phyloP scores from a whole-genome alignment of 1,139 yeast genomes.

The Arxiozyma slooffiae region DNA sequence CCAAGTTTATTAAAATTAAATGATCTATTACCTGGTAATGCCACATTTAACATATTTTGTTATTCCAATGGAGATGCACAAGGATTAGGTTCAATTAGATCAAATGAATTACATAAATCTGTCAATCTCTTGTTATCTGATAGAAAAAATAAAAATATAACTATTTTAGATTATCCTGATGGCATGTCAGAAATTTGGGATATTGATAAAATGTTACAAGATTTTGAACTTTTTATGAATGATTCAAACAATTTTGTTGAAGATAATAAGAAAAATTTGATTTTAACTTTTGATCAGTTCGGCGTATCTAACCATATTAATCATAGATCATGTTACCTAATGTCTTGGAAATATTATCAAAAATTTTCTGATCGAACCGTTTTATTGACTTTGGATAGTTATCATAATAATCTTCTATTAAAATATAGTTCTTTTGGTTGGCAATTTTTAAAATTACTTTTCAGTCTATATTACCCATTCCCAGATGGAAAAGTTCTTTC shows the following conservation, averaged over 20 bases:
- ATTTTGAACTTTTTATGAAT: constrained; percentile 29
- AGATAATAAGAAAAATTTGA: constrained; percentile 31
- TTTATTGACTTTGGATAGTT: constrained; percentile 8
- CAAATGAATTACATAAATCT: constrained; percentile 49
- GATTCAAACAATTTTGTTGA: not conserved
- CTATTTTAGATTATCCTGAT: constrained; percentile 44
- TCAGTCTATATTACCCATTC: not conserved
- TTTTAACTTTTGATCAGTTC: constrained; percentile 68
- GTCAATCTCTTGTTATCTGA: constrained; percentile 46
- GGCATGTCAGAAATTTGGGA: constrained; percentile 70
- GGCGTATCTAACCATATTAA: constrained; percentile 87
- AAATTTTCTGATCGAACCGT: constrained; percentile 16
- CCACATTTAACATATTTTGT: constrained; percentile 49
- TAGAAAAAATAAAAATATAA: constrained; percentile 40
- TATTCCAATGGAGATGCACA: constrained; percentile 71
- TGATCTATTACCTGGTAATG: constrained; percentile 6
- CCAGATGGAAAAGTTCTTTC: not conserved
- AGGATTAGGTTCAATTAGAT: constrained; percentile 58
- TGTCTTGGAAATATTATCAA: constrained; percentile 35
- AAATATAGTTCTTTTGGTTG: constrained; percentile 10
- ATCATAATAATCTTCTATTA: constrained; percentile 6
- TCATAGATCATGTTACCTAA: constrained; percentile 59
- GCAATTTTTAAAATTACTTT: constrained; percentile 7
- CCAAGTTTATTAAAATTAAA: constrained; percentile 43
- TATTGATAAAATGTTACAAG: constrained; percentile 18